Evolutionary conservation across 2,329 filamentous ascomycete genomes (phyloP).

Genomic region (Pseudogymnoascus sp.): DNA sequence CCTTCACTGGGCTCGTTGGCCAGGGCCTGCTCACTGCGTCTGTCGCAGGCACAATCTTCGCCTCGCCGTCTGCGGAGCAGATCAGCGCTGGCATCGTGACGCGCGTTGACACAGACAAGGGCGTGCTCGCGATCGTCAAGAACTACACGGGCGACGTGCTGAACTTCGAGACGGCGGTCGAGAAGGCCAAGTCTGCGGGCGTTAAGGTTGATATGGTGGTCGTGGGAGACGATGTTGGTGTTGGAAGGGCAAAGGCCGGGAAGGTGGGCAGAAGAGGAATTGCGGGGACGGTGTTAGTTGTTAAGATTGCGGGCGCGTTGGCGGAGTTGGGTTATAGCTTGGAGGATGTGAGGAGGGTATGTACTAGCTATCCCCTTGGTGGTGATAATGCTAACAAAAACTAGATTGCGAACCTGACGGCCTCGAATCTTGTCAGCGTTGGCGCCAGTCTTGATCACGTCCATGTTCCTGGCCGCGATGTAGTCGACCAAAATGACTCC

Average conservation of each 20-base stretch:
- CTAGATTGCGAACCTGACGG: constrained; percentile 54
- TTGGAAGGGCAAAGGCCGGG: constrained; percentile 73
- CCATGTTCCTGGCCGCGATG: constrained; percentile 76
- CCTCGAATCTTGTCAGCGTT: constrained; percentile 74
- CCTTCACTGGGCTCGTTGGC: constrained; percentile 80
- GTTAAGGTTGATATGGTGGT: constrained; percentile 80
- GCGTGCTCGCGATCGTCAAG: constrained; percentile 87
- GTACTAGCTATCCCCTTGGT: neutral
- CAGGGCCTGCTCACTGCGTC: constrained; percentile 72
- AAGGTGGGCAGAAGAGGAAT: constrained; percentile 90
- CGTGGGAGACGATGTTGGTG: constrained; percentile 86
- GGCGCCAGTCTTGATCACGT: constrained; percentile 83
- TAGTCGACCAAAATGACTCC: constrained; percentile 45
- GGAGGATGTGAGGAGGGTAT: constrained; percentile 62
- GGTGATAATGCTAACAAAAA: neutral
- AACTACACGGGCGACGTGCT: constrained; percentile 89
- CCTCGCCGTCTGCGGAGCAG: constrained; percentile 74
- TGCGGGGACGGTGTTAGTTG: constrained; percentile 83
- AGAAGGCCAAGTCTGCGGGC: constrained; percentile 79
- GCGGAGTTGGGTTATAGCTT: constrained; percentile 64
- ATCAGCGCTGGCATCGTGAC: constrained; percentile 69
- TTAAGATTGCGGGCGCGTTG: constrained; percentile 81
- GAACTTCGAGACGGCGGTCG: constrained; percentile 89
- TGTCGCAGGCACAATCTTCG: constrained; percentile 83
- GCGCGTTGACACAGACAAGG: constrained; percentile 63